These are phyloP conservation scores for Gardenia jasminoides DNA, from an alignment of 257 asterid species.

Conservation along the genomic window DNA sequence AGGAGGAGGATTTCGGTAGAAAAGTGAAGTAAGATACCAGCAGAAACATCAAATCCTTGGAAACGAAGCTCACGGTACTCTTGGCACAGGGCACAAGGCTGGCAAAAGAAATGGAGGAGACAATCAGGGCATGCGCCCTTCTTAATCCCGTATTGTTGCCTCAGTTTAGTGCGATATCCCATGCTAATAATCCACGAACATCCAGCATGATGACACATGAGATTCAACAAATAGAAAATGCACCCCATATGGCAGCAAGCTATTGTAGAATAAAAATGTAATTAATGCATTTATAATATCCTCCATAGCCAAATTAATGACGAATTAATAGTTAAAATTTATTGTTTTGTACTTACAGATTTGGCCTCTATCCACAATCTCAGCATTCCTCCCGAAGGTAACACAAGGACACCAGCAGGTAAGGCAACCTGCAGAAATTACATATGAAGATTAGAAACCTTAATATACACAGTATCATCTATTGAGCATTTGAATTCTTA, in stretches of 20 bases:
- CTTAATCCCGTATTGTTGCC: not conserved
- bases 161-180: not conserved
- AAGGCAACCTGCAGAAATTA: not conserved
- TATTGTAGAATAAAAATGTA: not conserved
- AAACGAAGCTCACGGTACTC: constrained; percentile 3
- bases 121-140: not conserved
- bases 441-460: not conserved
- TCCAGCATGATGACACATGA: not conserved
- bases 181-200: not conserved
- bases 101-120: constrained; percentile 5
- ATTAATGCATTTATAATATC: not conserved
- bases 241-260: not conserved
- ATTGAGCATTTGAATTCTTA: not conserved
- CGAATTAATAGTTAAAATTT: too few species aligned
- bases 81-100: constrained; percentile 13
- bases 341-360: not conserved
- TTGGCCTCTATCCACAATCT: not conserved
- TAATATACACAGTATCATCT: too few species aligned
- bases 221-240: not conserved
- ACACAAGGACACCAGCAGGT: not conserved
- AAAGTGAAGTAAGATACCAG: not conserved
- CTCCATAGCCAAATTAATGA: too few species aligned
- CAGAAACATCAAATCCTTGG: constrained; percentile 4
- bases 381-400: constrained; percentile 1
- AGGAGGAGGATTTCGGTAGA: too few species aligned